These are phyloP conservation scores for Exophiala alcalophila DNA, from an alignment of 2,329 filamentous ascomycete genomes.

Conservation along the genomic window DNA sequence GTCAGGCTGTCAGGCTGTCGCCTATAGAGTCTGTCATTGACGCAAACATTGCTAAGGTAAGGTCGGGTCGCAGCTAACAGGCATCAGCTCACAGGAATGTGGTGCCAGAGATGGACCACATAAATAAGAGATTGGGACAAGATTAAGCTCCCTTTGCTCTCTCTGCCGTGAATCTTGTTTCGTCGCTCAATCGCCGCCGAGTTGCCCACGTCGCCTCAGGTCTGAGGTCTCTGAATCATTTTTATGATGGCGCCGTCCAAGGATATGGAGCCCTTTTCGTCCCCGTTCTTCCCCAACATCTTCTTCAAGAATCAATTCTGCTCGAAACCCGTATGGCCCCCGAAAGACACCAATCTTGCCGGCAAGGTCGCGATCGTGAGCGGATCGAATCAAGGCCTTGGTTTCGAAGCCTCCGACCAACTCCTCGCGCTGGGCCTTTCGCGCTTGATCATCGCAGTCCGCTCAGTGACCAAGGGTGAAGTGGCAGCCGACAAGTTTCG, in stretches of 20 bases:
- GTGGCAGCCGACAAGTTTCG: conserved; percentile 39
- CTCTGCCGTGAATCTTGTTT: too few relatives aligned
- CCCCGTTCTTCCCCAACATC: conserved; percentile 19
- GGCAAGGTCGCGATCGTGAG: conserved; percentile 49
- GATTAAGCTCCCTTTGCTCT: too few relatives aligned
- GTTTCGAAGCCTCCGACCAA: conserved; percentile 45
- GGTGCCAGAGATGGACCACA: too few relatives aligned
- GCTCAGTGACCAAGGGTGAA: conserved; percentile 45
- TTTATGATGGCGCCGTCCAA: conserved; percentile 30
- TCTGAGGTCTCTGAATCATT: too few relatives aligned
- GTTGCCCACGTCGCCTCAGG: too few relatives aligned
- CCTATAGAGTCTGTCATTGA: too few relatives aligned
- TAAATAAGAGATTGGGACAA: too few relatives aligned
- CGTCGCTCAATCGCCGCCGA: too few relatives aligned
- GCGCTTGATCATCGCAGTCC: conserved; percentile 49
- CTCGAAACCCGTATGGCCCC: conserved; percentile 23
- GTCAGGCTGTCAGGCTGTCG: too few relatives aligned
- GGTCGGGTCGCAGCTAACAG: too few relatives aligned
- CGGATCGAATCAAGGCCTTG: conserved; percentile 51
- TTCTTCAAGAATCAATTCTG: conserved; percentile 30
- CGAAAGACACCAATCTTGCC: conserved; percentile 29
- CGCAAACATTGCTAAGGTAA: too few relatives aligned
- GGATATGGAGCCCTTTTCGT: conserved; percentile 27
- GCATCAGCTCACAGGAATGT: too few relatives aligned
- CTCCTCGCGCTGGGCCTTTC: conserved; percentile 42